These are phyloP conservation scores for Spizellomyces sp. DNA, from an alignment of 192 early-diverging fungal species.

Conservation along the genomic window DNA sequence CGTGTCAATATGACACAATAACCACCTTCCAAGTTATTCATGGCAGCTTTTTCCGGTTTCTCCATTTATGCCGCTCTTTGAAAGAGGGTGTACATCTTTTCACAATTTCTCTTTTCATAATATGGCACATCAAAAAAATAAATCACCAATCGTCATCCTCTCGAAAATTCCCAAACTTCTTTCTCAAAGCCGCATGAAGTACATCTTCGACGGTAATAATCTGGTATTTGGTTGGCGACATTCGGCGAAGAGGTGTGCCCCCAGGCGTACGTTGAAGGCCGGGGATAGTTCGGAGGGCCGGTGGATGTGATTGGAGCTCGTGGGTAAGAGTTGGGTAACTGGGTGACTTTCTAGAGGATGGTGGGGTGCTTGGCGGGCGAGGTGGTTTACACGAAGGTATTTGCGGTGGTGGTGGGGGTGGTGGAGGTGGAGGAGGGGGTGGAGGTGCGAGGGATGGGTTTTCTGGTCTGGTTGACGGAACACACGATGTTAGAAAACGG, in stretches of 20 bases:
- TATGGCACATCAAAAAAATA: not conserved
- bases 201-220: not conserved
- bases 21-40: not conserved
- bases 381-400: not conserved
- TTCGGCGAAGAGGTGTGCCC: not conserved
- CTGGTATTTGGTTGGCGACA: not conserved
- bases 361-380: not conserved
- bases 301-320: slow-evolving; percentile 1
- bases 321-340: slow-evolving; percentile 4
- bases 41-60: not conserved
- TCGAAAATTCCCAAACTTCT: not conserved
- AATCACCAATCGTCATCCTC: not conserved
- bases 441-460: not conserved
- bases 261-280: not conserved
- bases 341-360: not conserved
- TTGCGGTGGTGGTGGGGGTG: not conserved
- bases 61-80: too few species aligned
- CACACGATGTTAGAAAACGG: not conserved
- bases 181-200: not conserved
- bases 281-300: not conserved
- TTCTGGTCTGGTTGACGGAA: not conserved
- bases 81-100: not conserved
- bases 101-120: not conserved
- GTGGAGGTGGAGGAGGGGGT: not conserved
- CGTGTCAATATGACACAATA: not conserved